A percentile compares a stretch with the other conserved stretches of the same genome.
These are phyloP conservation scores for Botrytis elliptica DNA, from an alignment of 2,329 filamentous ascomycete genomes.

Conservation along the genomic window DNA sequence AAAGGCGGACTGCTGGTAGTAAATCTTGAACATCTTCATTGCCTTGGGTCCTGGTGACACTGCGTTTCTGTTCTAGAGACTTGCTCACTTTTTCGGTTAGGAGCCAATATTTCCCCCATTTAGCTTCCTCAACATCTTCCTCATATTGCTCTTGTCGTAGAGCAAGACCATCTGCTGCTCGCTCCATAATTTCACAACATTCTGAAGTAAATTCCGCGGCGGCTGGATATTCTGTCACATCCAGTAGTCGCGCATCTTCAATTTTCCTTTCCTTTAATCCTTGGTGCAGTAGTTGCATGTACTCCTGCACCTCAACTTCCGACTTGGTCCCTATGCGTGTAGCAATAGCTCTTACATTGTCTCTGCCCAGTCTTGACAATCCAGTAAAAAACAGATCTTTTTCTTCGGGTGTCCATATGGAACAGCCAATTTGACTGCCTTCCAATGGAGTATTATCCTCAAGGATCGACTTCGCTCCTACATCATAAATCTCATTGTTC, in stretches of 20 bases:
- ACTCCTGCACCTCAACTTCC: conserved; percentile 69
- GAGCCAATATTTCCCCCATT: conserved; percentile 65
- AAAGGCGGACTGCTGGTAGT: conserved; percentile 54
- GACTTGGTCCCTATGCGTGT: conserved; percentile 67
- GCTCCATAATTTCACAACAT: conserved; percentile 65
- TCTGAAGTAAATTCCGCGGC: conserved; percentile 69
- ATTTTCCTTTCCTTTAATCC: conserved; percentile 39
- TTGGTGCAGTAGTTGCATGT: conserved; percentile 60
- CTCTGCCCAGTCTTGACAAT: conserved; percentile 61
- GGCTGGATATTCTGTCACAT: conserved; percentile 61
- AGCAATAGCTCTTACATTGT: conserved; percentile 62
- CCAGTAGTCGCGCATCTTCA: conserved; percentile 38
- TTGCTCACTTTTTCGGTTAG: conserved; percentile 46
- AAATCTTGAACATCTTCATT: conserved; percentile 38
- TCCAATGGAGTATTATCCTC: conserved; percentile 38
- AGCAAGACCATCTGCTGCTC: conserved; percentile 64
- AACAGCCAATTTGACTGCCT: conserved; percentile 64
- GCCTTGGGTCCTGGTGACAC: conserved; percentile 11
- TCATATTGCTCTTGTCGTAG: conserved; percentile 64
- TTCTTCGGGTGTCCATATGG: conserved; percentile 68
- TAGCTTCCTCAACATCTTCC: conserved; percentile 55
- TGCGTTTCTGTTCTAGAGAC: conserved; percentile 30
- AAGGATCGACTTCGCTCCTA: conserved; percentile 39
- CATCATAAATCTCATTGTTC: conserved; percentile 59
- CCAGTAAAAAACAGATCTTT: conserved; percentile 69